Conservation (phyloP, 768 basidiomycete species). For the Rhizopogon sp. region DNA sequence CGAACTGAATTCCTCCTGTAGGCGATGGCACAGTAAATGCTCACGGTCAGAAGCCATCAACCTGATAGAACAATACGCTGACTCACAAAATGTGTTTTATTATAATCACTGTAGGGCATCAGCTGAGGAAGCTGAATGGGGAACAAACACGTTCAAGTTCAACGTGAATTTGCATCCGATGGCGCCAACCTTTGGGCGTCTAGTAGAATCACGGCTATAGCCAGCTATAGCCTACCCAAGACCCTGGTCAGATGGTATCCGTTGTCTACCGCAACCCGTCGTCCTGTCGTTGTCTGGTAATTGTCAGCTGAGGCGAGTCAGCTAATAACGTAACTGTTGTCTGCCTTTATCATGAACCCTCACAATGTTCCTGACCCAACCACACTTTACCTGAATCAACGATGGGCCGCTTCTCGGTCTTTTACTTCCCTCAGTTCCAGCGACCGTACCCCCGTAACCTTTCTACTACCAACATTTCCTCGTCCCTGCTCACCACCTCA, state of each 20-base stretch:
- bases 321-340: constrained; percentile 25
- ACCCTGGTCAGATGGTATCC: constrained; percentile 6
- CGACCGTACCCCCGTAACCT: constrained; percentile 2
- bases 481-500: constrained; percentile 5
- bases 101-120: neutral
- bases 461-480: constrained; percentile 16
- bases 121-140: neutral
- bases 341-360: constrained; percentile 12
- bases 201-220: constrained; percentile 1
- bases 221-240: constrained; percentile 1
- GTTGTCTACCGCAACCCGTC: neutral
- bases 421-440: constrained; percentile 8
- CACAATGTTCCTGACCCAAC: constrained; percentile 15
- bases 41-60: neutral
- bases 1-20: neutral
- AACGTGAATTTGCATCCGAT: neutral
- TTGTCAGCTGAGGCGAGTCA: constrained; percentile 14
- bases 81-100: neutral
- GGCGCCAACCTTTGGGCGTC: neutral
- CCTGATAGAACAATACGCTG: neutral
- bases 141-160: too few relatives aligned
- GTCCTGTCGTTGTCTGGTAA: constrained; percentile 6
- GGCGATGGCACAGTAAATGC: neutral
- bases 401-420: constrained; percentile 11
- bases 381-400: constrained; percentile 11